Evolutionary conservation across 73 alveolate species (phyloP), one percentile per base, ranked within the genome.

Genomic region (Paraurostyla sp.): DNA sequence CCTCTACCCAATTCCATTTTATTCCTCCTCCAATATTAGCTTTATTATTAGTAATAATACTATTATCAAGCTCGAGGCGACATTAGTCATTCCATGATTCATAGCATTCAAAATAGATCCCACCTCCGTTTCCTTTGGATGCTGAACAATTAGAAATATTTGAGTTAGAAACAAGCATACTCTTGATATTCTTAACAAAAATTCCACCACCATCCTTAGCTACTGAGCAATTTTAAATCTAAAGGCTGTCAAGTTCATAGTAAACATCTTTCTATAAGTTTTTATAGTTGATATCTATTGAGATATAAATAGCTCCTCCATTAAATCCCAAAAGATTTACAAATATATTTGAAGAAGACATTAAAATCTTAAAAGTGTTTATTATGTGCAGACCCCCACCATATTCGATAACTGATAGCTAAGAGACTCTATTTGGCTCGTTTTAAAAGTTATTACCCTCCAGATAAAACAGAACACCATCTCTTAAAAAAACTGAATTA

Each of bases 21-120:
- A 91, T 75, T 1, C 96, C 96, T 0, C 96, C 96, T 23, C 96
- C 96, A 16, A 56, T 58, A 22, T 29, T 0, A 0, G 93, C 93
- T 18, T 0, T 7, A 48, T 84, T 83, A 20, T 56, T 0, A 0
- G 48, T 13, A 9, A 91, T 62, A 16, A 2, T 1, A 20, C 83
- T 36, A 2, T 40, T 9, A 1, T 22, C 23, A 0, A 91, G 27
- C 16, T 27, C 58, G 30, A 91, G 80, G 16, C 45, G 20, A 56
- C 96, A 91, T 65, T 46, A 0, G 58, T 91, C 96, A 16, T 38
- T 57, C 48, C 52, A 35, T 18, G 85, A 75, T 32, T 91, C 90
- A 58, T 48, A 56, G 52, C 93, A 91, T 20, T 35, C 6, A 62
- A 91, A 91, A 42, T 60, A 38, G 42, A 91, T 84, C 20, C 90